Percentiles rank a stretch among this genome's conserved stretches.
These are phyloP conservation scores for Nitzschia sp. DNA, from an alignment of 108 stramenopile species.

Conservation along the genomic window DNA sequence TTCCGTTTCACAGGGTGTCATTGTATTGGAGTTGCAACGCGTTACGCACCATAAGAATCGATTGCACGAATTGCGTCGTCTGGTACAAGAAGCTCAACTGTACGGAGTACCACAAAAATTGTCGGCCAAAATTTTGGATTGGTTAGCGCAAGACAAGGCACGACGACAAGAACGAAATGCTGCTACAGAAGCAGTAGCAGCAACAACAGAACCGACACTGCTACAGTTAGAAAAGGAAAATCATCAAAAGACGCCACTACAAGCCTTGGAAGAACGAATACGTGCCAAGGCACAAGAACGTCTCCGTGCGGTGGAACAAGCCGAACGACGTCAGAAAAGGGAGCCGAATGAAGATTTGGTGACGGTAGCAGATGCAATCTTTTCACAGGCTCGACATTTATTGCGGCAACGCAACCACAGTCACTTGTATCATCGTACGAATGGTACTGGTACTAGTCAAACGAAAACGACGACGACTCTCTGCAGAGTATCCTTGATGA, in stretches of 20 bases:
- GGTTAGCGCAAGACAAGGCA: slow-evolving; percentile 1
- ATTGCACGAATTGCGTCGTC: slow-evolving; percentile 7
- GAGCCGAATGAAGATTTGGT: slow-evolving; percentile 23
- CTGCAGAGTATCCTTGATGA: background rate
- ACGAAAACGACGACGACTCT: background rate
- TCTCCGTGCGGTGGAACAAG: slow-evolving; percentile 9
- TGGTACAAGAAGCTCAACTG: background rate
- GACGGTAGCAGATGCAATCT: slow-evolving; percentile 25
- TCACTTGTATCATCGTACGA: background rate
- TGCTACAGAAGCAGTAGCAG: background rate
- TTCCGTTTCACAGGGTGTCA: background rate
- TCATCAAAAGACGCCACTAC: background rate
- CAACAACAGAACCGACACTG: background rate
- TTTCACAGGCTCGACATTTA: slow-evolving; percentile 10
- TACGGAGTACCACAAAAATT: background rate
- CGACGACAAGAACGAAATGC: slow-evolving; percentile 1
- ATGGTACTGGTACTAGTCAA: background rate
- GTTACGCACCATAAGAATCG: slow-evolving; percentile 1
- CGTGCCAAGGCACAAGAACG: slow-evolving; percentile 25
- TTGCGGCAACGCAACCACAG: slow-evolving; percentile 17
- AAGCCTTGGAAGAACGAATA: slow-evolving; percentile 24
- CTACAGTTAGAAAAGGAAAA: background rate
- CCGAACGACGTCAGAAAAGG: background rate
- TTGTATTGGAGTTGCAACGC: background rate
- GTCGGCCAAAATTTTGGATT: background rate